Base-by-base conservation (phyloP, 169 alveolate species). In the Plasmodium yoelii region DNA sequence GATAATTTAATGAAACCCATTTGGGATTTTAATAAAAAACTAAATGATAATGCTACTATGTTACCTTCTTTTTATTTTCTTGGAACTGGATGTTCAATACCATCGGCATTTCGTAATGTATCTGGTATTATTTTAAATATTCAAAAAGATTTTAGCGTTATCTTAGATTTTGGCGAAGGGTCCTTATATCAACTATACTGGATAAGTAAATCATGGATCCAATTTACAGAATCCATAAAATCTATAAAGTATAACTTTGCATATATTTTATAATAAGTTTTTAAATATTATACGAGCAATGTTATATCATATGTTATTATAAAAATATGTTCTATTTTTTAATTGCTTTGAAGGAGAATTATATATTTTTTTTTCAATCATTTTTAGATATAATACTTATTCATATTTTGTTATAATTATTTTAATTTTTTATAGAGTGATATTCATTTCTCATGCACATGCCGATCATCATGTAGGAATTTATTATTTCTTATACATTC, bases 91-190 rank as follows among this genome's bases (percentile, higher is more conserved):
- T 95, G 98, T 47, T 95, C 97, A 65, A 94, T 94, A 63, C 98
- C 98, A 4, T 94, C 98, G 13, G 96, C 96, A 64, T 94, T 88
- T 73, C 94, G 98, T 67, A 97, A 97, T 88, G 98, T 97, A 15
- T 92, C 98, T 8, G 96, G 97, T 0, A 94, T 94, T 46, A 86
- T 96, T 70, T 73, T 96, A 28, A 80, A 67, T 44, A 46, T 65
- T 12, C 71, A 69, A 67, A 49, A 77, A 56, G 87, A 75, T 67
- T 86, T 94, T 91, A 96, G 96, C 69, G 68, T 97, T 46, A 87
- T 95, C 24, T 92, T 97, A 56, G 98, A 97, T 87, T 95, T 96
- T 53, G 98, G 98, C 1, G 98, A 96, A 75, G 98, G 98, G 0
- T 94, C 98, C 0, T 91, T 96, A 55, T 95, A 94, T 59, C 98